Conservation (phyloP, 73 alveolate species). For the Symbiodinium pilosum region DNA sequence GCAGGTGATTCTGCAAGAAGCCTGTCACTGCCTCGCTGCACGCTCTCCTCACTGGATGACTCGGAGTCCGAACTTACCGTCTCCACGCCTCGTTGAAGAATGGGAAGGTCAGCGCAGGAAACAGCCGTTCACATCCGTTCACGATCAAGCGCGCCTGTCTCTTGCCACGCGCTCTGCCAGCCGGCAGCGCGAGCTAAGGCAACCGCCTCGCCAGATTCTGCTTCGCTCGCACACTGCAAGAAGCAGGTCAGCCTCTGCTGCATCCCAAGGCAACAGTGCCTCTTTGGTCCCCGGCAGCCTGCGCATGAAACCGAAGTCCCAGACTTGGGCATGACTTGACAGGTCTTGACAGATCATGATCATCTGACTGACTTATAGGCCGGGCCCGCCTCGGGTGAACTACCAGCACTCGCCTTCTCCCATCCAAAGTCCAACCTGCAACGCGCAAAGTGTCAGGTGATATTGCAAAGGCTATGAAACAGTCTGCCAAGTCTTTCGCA, state of each 20-base stretch:
- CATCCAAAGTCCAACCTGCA: not conserved
- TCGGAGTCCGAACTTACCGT: no score
- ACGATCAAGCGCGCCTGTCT: not conserved
- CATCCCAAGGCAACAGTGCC: slow-evolving; percentile 61
- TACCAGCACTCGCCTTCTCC: not conserved
- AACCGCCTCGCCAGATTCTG: slow-evolving; percentile 15
- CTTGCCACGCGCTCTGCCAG: slow-evolving; percentile 38
- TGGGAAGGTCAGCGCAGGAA: no score
- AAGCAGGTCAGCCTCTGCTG: slow-evolving; percentile 25
- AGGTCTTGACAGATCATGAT: no score
- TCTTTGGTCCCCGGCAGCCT: slow-evolving; percentile 90
- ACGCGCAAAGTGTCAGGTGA: not conserved
- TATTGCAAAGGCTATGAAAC: no score
- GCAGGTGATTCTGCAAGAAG: no score
- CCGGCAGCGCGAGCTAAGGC: slow-evolving; percentile 82
- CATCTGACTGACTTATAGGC: no score
- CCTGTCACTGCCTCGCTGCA: no score
- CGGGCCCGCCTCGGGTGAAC: not conserved
- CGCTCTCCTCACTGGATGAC: no score
- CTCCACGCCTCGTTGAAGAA: no score
- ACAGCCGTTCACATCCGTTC: not conserved
- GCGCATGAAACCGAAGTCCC: no score
- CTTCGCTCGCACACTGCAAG: not conserved
- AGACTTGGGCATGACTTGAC: no score
- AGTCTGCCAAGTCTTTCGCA: no score